Base-by-base conservation (phyloP, 208 protist genomes). In the Crithidia acanthocephali region DNA sequence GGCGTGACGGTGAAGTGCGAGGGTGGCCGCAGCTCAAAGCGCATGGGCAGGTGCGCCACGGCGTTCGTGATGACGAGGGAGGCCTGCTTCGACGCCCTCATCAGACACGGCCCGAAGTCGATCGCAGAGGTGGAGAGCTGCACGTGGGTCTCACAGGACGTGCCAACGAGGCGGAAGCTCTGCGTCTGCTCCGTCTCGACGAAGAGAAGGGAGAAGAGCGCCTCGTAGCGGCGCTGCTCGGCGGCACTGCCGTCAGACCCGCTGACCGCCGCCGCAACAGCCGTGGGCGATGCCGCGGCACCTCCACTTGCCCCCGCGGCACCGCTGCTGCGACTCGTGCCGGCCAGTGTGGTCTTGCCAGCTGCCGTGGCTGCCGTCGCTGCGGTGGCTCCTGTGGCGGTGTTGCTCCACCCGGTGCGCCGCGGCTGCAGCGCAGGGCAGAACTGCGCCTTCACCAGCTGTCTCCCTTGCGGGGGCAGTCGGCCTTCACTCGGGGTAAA, bases 101-200 rank as follows among this genome's bases (percentile, higher is more conserved):
- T 73, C 9, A 62, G 23, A 45, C 81, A 89, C 22, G 63, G n/a
- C 22, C 88, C 87, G 79, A 97, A 97, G 76, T 91, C 83, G n/a
- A 97, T 47, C 27, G 88, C 80, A 5, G 88, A 69, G 27, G 83
- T 79, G 32, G 86, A 87, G 37, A 97, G 45, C 65, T 74, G 80
- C 7, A 79, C 87, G n/a, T 86, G 77, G 11, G 92, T 92, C 55
- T 90, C 81, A 51, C 81, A 80, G 30, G 84, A 85, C 57, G 85
- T 81, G 45, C 90, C 92, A 22, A 79, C 78, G 7, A 95, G 81
- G 50, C 85, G 87, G 40, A 97, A 81, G 35, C 74, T 89, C 66
- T 94, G 84, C 57, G 75, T 84, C 75, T 95, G 83, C 80, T 93
- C 92, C 53, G 87, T 95, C 74, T 97, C 92, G 9, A 97, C 88